Evolutionary conservation across 345 rosid species (phyloP).

Genomic region (Schrenkiella parvula): DNA sequence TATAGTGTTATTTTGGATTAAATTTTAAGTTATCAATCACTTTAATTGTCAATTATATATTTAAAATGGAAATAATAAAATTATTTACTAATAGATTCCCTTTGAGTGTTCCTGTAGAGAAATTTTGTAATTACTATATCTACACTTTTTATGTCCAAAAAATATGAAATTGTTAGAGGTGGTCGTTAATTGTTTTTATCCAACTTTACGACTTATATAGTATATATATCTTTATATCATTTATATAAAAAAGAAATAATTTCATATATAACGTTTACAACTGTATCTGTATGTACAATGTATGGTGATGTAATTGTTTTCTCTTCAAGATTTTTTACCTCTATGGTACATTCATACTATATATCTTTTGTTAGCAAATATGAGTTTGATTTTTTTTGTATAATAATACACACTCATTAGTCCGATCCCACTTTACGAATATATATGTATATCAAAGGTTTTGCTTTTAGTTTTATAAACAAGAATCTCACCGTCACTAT

Average conservation of each 20-base stretch:
- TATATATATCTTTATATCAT: background rate
- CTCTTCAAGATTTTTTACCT: background rate
- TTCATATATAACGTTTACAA: background rate
- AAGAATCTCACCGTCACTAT: background rate
- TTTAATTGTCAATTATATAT: too few relatives aligned
- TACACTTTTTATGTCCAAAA: background rate
- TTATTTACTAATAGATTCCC: background rate
- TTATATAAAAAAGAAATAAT: background rate
- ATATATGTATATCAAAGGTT: background rate
- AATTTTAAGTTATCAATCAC: too few relatives aligned
- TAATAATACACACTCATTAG: background rate
- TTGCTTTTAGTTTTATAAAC: background rate
- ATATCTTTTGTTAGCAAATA: background rate
- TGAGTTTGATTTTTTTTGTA: background rate
- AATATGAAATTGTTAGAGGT: background rate
- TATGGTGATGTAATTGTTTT: background rate
- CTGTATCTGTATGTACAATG: background rate
- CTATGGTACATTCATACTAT: background rate
- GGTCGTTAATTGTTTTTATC: background rate
- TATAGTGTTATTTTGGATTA: too few relatives aligned
- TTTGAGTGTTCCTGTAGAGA: background rate
- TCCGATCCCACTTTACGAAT: background rate
- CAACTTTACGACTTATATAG: background rate
- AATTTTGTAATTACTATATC: background rate
- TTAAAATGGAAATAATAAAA: background rate